Evolutionary conservation across 2,329 filamentous ascomycete genomes (phyloP).

Genomic region (Neoascochyta sp.): DNA sequence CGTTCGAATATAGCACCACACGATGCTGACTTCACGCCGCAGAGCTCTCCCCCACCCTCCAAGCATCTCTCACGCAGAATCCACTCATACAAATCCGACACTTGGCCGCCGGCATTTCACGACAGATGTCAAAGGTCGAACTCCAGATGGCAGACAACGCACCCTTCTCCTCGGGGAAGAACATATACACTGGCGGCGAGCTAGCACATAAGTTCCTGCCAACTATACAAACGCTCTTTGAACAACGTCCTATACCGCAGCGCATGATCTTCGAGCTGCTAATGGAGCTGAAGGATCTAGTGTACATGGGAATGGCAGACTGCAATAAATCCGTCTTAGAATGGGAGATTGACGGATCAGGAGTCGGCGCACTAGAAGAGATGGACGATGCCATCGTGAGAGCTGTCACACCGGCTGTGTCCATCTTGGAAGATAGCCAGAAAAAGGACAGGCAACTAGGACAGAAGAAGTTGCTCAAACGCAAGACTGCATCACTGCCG

Average conservation of each 20-base stretch:
- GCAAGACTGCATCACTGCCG: slow-evolving; percentile 15
- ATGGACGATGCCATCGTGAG: slow-evolving; percentile 26
- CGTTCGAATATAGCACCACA: too few relatives aligned
- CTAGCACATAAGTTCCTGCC: slow-evolving; percentile 32
- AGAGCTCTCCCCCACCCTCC: slow-evolving; percentile 30
- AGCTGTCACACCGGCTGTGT: slow-evolving; percentile 16
- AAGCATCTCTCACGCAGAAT: slow-evolving; percentile 30
- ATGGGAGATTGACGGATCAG: slow-evolving; percentile 25
- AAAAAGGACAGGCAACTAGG: slow-evolving; percentile 4
- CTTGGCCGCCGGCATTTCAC: slow-evolving; percentile 31
- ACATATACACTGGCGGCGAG: slow-evolving; percentile 33
- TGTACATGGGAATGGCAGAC: slow-evolving; percentile 25
- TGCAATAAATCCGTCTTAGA: slow-evolving; percentile 28
- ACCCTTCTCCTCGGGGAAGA: slow-evolving; percentile 30
- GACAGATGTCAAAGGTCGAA: slow-evolving; percentile 35
- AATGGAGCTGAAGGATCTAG: slow-evolving; percentile 34
- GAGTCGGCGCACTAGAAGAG: slow-evolving; percentile 26
- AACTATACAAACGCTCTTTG: slow-evolving; percentile 30
- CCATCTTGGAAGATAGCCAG: slow-evolving; percentile 1
- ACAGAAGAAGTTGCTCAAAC: slow-evolving; percentile 14
- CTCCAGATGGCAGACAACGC: slow-evolving; percentile 36
- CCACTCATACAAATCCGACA: slow-evolving; percentile 35
- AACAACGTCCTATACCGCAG: slow-evolving; percentile 28
- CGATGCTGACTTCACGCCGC: too few relatives aligned
- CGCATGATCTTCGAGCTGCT: slow-evolving; percentile 36